Evolutionary conservation across 2,329 filamentous ascomycete genomes (phyloP), one percentile per base, ranked within the genome.

Genomic region (Phaeosphaeria sp.): DNA sequence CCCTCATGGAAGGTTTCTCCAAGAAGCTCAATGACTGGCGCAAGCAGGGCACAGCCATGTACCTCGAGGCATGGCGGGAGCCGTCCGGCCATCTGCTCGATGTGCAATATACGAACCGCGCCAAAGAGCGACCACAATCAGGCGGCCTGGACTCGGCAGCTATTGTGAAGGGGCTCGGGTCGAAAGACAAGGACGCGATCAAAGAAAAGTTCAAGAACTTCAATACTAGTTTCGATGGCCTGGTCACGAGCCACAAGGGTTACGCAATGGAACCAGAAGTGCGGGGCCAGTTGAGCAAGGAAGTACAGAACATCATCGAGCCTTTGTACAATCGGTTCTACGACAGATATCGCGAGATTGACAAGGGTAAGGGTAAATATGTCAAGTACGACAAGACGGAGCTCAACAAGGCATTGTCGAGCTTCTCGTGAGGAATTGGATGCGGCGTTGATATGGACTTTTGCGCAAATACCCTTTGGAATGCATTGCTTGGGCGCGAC

Each of bases 311-410:
- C 68, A 92, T 97, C 80, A 89, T 99, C 55, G 94, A 98, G 79
- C 93, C 94, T 54, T 84, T 99, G 15, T 99, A 99, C 80, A 90
- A 90, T 61, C 86, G 95, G 46, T 99, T 99, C 79, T 98, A 92
- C 88, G 95, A 98, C 78, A 87, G 94, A 25, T 99, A 99, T 75
- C 93, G 97, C 75, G 95, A 98, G 79, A 89, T 98, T 64, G 94
- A 98, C 79, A 97, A 97, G 82, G 95, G 95, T 58, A 96, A 93
- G 80, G 94, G 94, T 67, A 99, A 99, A 79, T 96, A 98, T 78
- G 93, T 96, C 21, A 67, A 70, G 50, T 98, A 97, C 76, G 93
- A 97, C 81, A 97, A 97, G 82, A 83, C 84, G 42, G 86, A 88
- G 48, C 89, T 99, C 69, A 87, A 90, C 47, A 86, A 86, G 21